Base-by-base conservation (phyloP, 1,139 yeast genomes). In the Hyphopichia fennica region DNA sequence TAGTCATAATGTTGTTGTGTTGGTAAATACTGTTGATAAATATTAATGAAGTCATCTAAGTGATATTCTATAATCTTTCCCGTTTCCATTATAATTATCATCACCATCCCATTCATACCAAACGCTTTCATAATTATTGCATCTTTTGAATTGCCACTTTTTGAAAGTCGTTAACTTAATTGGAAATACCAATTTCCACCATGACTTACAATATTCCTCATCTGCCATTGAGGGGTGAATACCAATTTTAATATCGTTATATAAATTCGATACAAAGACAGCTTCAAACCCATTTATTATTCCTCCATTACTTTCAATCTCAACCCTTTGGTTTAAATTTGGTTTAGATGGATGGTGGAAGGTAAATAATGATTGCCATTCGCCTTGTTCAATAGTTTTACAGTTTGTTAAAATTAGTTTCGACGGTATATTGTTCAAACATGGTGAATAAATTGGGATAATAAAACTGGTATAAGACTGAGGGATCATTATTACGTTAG, bases 151-250 rank as follows among this genome's bases (percentile, higher is more conserved):
- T 17, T 16, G 6, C 25, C 29, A 30, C 28, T 19, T 22, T 27
- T 27, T 8, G 10, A 8, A 7, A 7, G 14, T 27, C 4, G 17
- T 30, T 8, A 30, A 11, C 7, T 69, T 66, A 1, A 87, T 56
- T 0, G 96, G 96, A 57, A 90, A 84, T 52, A 83, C 72, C 23
- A 85, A 67, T 0, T 96, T 96, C 51, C 75, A 82, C 60, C 80
- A 73, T 2, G 93, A 83, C 28, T 66, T 69, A 35, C 71, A 54
- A 49, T 54, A 49, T 46, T 69, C 57, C 45, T 52, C 37, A 52
- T 57, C 34, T 17, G 28, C 9, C 19, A 43, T 34, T 4, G 16
- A 17, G 5, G 45, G 47, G 14, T 9, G 41, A 13, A 33, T 48
- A 25, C 39, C 48, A 16, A 90, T 64, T 17, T 60, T 63, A 28